Percentiles rank a stretch among this genome's conserved stretches.
Evolutionary conservation across 441 rosid genomes (phyloP).

Genomic region (Adansonia grandidieri): DNA sequence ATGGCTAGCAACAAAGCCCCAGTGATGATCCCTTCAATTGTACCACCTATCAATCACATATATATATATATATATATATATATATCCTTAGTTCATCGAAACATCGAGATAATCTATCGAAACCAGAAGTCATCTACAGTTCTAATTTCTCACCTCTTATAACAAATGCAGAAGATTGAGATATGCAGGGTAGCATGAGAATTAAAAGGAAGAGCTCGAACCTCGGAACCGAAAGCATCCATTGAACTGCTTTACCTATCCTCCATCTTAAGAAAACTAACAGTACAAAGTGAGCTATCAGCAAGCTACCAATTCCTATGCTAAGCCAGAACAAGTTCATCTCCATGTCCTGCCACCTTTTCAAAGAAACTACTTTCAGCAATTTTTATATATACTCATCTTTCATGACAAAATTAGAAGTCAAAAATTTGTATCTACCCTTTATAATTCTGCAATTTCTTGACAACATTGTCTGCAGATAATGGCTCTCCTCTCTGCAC

Average conservation of each 20-base stretch:
- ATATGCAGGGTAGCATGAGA: constrained; percentile 50
- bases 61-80: background rate
- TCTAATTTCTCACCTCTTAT: constrained; percentile 47
- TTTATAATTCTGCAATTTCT: constrained; percentile 49
- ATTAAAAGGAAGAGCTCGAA: constrained; percentile 56
- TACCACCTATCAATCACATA: constrained; percentile 43
- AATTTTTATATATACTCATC: background rate
- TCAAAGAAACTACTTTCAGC: constrained; percentile 24
- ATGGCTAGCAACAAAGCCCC: constrained; percentile 55
- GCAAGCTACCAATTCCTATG: constrained; percentile 45
- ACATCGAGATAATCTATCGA: constrained; percentile 3
- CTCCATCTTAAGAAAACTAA: constrained; percentile 50
- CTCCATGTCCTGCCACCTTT: constrained; percentile 59
- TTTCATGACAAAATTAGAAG: constrained; percentile 6
- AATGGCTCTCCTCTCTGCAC: constrained; percentile 66
- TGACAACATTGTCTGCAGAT: constrained; percentile 48
- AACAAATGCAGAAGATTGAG: constrained; percentile 60
- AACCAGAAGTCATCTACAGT: background rate
- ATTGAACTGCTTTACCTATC: constrained; percentile 40
- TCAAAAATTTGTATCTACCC: constrained; percentile 40
- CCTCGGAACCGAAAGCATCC: constrained; percentile 50
- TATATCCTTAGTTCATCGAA: constrained; percentile 19
- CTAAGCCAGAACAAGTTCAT: constrained; percentile 65
- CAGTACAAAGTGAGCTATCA: constrained; percentile 37
- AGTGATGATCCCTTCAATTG: constrained; percentile 45